These are phyloP conservation scores for Bruguiera hainesii DNA, from an alignment of 441 rosid species.

Conservation along the genomic window DNA sequence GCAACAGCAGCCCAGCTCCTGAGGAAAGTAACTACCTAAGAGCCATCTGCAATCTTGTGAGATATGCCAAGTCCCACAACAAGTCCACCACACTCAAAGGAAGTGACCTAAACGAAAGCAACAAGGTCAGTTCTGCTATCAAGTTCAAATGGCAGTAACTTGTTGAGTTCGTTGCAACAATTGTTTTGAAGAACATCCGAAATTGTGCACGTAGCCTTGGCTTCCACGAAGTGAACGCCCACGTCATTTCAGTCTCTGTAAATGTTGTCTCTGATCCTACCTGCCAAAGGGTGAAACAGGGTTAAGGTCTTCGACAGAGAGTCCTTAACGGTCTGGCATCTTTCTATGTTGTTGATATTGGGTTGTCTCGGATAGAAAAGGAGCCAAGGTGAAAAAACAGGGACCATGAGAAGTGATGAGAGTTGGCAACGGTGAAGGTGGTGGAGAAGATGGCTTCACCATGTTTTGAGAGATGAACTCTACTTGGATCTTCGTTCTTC, in stretches of 20 bases:
- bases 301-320: neutral
- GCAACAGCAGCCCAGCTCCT: neutral
- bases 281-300: neutral
- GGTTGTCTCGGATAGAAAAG: neutral
- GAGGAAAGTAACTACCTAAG: neutral
- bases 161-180: neutral
- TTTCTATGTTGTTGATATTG: too few relatives aligned
- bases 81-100: neutral
- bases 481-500: too few relatives aligned
- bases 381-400: conserved; percentile 4
- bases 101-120: neutral
- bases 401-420: conserved; percentile 17
- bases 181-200: neutral
- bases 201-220: neutral
- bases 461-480: neutral
- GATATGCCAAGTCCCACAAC: neutral
- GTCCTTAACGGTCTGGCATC: neutral
- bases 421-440: conserved; percentile 11
- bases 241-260: neutral
- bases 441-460: neutral
- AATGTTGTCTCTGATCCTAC: neutral
- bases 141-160: neutral
- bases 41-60: neutral
- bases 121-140: neutral
- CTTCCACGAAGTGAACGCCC: neutral